Evolutionary conservation across 2,329 filamentous ascomycete genomes (phyloP).

Genomic region (Emydomyces testavorans): DNA sequence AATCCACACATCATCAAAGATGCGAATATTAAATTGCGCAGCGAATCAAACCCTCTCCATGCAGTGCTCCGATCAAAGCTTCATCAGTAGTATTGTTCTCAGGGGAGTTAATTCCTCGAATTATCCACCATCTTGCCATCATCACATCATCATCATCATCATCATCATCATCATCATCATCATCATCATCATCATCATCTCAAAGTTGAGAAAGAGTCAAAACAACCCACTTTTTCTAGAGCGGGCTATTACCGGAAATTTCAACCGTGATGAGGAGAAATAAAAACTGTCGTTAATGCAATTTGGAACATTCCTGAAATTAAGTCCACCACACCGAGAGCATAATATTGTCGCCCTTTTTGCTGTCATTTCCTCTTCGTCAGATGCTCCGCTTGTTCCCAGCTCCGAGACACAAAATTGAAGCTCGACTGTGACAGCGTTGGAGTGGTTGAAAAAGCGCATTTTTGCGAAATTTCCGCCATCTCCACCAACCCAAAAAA

Average conservation of each 20-base stretch:
- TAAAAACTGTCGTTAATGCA: neutral
- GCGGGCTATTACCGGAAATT: conserved; percentile 4
- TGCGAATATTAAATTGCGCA: too few species aligned
- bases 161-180: neutral
- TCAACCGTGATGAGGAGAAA: neutral
- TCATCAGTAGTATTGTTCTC: too few species aligned
- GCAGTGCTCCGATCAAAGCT: too few species aligned
- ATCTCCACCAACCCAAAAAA: neutral
- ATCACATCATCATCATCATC: too few species aligned
- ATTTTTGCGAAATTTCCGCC: conserved; percentile 1
- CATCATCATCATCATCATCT: neutral
- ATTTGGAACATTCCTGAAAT: neutral
- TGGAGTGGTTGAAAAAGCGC: conserved; percentile 2
- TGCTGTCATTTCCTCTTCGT: neutral
- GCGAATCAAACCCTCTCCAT: too few species aligned
- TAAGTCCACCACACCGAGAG: too few species aligned
- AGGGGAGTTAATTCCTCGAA: too few species aligned
- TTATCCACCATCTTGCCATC: too few species aligned
- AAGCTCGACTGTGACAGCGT: neutral
- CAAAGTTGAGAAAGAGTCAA: neutral
- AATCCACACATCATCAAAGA: neutral
- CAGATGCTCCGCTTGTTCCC: neutral
- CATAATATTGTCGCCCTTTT: too few species aligned
- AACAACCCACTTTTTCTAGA: neutral
- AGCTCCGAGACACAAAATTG: conserved; percentile 3